These are phyloP conservation scores for Gentiana straminea DNA, from an alignment of 257 asterid genomes.

Conservation along the genomic window DNA sequence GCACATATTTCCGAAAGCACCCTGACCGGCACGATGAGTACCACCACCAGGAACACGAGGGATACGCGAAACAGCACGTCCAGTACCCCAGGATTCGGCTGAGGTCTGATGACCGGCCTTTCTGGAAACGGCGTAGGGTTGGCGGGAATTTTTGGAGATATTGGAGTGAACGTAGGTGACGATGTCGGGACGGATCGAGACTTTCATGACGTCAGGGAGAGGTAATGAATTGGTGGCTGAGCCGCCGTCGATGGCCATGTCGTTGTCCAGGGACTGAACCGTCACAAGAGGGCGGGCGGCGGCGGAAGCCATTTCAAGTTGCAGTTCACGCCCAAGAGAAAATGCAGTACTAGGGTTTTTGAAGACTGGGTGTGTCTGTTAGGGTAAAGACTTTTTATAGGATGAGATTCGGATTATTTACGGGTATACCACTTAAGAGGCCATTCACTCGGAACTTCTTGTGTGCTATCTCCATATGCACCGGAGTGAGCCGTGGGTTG, in stretches of 20 bases:
- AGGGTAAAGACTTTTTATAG: conserved; percentile 21
- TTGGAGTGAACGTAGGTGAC: conserved; percentile 47
- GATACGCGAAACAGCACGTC: conserved; percentile 82
- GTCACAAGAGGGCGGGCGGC: conserved; percentile 65
- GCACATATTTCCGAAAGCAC: conserved; percentile 81
- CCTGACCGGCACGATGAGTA: conserved; percentile 85
- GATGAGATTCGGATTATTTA: background rate
- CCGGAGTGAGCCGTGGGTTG: too few species aligned
- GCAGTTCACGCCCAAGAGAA: background rate
- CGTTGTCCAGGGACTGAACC: conserved; percentile 43
- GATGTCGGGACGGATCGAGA: conserved; percentile 57
- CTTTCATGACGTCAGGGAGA: conserved; percentile 57
- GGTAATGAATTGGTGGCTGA: conserved; percentile 29
- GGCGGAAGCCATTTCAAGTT: conserved; percentile 39
- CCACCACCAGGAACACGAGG: conserved; percentile 91
- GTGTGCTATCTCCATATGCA: too few species aligned
- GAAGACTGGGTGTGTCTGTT: conserved; percentile 5
- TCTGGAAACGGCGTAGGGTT: conserved; percentile 62
- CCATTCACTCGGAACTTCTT: too few species aligned
- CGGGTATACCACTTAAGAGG: background rate
- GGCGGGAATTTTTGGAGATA: conserved; percentile 51
- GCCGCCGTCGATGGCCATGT: conserved; percentile 42
- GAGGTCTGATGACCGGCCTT: conserved; percentile 81
- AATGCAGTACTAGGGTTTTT: background rate
- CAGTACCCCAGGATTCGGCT: conserved; percentile 90